Percentiles rank a stretch among this genome's conserved stretches.
phyloP scores from a whole-genome alignment of 257 asterid species.

The Petrea volubilis region DNA sequence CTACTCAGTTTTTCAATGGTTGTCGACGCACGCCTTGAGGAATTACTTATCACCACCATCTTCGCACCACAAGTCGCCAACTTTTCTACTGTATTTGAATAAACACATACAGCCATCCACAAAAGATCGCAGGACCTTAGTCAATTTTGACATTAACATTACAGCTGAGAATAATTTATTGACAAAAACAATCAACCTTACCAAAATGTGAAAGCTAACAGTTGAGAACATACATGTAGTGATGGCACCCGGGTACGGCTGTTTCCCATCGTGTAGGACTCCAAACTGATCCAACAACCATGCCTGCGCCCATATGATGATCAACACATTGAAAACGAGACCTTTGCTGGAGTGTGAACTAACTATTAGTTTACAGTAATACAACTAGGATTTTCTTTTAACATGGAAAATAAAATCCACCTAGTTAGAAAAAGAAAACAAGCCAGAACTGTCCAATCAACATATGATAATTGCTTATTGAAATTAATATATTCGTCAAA shows the following conservation, averaged over 20 bases:
- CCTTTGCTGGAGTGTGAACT: neutral
- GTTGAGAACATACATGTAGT: constrained; percentile 68
- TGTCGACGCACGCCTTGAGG: constrained; percentile 88
- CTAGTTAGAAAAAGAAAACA: neutral
- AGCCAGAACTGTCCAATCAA: neutral
- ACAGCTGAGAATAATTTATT: neutral
- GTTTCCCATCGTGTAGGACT: constrained; percentile 92
- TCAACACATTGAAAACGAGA: neutral
- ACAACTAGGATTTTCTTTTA: neutral
- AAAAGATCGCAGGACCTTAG: constrained; percentile 15
- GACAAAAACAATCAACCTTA: constrained; percentile 27
- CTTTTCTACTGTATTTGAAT: constrained; percentile 64
- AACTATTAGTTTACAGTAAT: neutral
- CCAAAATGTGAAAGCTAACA: constrained; percentile 39
- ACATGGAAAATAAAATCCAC: neutral
- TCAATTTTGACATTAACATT: neutral
- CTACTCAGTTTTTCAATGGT: constrained; percentile 74
- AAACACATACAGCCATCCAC: constrained; percentile 11
- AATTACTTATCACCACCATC: constrained; percentile 91
- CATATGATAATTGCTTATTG: neutral
- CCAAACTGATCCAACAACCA: constrained; percentile 99
- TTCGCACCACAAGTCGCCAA: constrained; percentile 80
- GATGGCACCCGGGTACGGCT: constrained; percentile 93
- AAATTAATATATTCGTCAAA: neutral
- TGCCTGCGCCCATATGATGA: constrained; percentile 49